Evolutionary conservation across 306 rosid species (phyloP).

Genomic region (Cyclanthera cordifolia): DNA sequence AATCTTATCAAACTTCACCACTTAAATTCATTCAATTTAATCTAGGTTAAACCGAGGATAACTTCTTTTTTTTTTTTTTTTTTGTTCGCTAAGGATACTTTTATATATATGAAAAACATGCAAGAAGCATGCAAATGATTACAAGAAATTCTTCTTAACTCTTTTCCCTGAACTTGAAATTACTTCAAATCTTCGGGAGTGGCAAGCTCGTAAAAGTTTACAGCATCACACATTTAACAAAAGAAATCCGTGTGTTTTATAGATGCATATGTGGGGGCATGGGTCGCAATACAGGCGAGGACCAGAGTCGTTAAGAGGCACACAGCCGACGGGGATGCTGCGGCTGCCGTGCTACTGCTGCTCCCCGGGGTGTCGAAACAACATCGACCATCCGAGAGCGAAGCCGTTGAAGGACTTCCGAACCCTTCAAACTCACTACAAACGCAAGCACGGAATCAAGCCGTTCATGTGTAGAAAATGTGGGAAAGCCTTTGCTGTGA

Average conservation of each 20-base stretch:
- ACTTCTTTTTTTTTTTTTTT: neutral
- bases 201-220: neutral
- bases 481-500: slow-evolving; percentile 87
- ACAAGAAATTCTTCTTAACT: too few relatives aligned
- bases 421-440: slow-evolving; percentile 94
- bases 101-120: too few relatives aligned
- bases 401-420: slow-evolving; percentile 84
- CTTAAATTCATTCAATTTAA: neutral
- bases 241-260: neutral
- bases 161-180: neutral
- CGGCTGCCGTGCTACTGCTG: slow-evolving; percentile 94
- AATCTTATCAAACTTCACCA: too few relatives aligned
- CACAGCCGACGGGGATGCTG: slow-evolving; percentile 92
- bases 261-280: slow-evolving; percentile 99
- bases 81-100: too few relatives aligned
- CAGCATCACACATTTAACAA: neutral
- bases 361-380: slow-evolving; percentile 88
- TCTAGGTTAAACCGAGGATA: neutral
- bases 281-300: slow-evolving; percentile 97
- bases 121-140: too few relatives aligned
- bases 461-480: slow-evolving; percentile 96
- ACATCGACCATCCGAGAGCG: slow-evolving; percentile 85
- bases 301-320: slow-evolving; percentile 84
- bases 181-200: neutral
- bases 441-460: slow-evolving; percentile 90